phyloP scores from a whole-genome alignment of 345 rosid genomes.

The Citrus unshiu region DNA sequence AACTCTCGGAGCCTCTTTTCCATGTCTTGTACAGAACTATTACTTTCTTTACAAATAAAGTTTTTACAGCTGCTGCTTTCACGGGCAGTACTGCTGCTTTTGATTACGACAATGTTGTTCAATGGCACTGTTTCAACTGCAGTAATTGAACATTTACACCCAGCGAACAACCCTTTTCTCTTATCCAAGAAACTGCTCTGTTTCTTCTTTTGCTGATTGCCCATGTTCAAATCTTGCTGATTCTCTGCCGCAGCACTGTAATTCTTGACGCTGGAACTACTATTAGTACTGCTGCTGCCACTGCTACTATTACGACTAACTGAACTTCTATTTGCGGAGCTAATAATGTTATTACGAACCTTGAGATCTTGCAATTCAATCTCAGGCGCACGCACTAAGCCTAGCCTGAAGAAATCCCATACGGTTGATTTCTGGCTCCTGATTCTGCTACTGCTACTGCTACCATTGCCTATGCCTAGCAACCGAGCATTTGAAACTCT shows the following conservation, averaged over 20 bases:
- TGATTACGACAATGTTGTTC: constrained; percentile 25
- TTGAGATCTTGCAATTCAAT: constrained; percentile 56
- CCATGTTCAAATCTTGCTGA: constrained; percentile 7
- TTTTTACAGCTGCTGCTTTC: neutral
- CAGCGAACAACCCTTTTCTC: constrained; percentile 38
- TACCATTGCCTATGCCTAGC: constrained; percentile 18
- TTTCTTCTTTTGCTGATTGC: constrained; percentile 19
- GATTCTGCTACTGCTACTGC: constrained; percentile 9
- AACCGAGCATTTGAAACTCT: constrained; percentile 33
- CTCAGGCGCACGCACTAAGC: constrained; percentile 77
- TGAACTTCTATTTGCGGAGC: constrained; percentile 26
- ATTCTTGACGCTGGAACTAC: constrained; percentile 33
- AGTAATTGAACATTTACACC: constrained; percentile 61
- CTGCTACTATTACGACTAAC: constrained; percentile 60
- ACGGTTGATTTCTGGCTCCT: constrained; percentile 46
- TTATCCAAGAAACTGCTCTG: constrained; percentile 21
- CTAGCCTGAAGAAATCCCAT: constrained; percentile 68
- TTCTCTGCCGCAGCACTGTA: neutral
- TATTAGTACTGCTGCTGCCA: constrained; percentile 43
- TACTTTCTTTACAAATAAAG: neutral
- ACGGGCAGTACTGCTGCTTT: constrained; percentile 2
- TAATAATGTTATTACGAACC: constrained; percentile 26
- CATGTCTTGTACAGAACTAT: constrained; percentile 3
- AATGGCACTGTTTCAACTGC: constrained; percentile 48
- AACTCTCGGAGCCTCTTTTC: constrained; percentile 27